Base-by-base conservation (phyloP, 768 basidiomycete species). In the Gloeostereum incarnatum region DNA sequence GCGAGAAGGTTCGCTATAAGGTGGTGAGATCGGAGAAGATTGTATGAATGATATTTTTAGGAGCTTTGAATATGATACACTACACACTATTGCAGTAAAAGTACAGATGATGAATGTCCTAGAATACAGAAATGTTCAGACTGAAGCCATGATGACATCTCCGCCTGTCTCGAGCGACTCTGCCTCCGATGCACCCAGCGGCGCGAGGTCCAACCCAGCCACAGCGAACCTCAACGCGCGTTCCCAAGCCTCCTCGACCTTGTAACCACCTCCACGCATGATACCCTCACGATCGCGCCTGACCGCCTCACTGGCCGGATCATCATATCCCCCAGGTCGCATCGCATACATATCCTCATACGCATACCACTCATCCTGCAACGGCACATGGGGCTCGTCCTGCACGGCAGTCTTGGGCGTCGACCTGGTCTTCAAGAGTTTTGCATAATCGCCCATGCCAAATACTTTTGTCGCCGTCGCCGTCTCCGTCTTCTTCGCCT, bases 251-350 rank as follows among this genome's bases (percentile, higher is more conserved):
- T 92, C 84, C 44, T 85, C 78, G 3, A 87, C 65, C 45, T 62
- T 67, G 53, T 89, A 93, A 6, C 90, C 90, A 6, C 88, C 90
- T 16, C 77, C 88, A 30, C 80, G 66, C 81, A 83, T 84, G 47
- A 81, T 77, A 10, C 81, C 83, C 44, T 84, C 84, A 40, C 75
- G 60, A 52, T 89, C 86, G 48, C 73, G 71, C 48, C 82, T 63
- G 14, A 89, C 81, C 10, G 81, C 80, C 40, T 85, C 84, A 46
- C 83, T 87, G 49, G 72, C 63, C 29, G 79, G 69, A 48, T 89
- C 87, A 35, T 78, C 66, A 57, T 91, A 92, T 9, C 65, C 64
- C 21, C 61, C 61, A n/a, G 49, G 59, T 38, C 60, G 62, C 36
- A 87, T 38, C 17, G 60, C 55, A 50, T 71, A 86, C 60, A 69